Base-by-base conservation (phyloP, 768 basidiomycete species). In the Mycena haematopus region DNA sequence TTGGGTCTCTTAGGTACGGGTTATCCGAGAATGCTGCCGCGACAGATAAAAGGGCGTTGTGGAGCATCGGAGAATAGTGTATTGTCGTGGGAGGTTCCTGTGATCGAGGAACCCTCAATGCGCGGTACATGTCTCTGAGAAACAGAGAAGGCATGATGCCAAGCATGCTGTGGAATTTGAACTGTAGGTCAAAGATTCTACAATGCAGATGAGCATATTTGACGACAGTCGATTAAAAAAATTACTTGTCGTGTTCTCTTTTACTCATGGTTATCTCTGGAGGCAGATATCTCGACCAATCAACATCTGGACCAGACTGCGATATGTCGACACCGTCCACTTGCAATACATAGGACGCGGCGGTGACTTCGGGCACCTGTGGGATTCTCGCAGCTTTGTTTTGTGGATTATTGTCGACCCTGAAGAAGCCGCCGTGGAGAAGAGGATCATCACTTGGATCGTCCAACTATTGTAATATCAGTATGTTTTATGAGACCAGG, bases 11-110 rank as follows among this genome's bases (percentile, higher is more conserved):
- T 6, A 69, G 19, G 25, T 42, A 9, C 9, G 68, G 68, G 44
- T 72, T 49, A 22, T 68, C 65, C 7, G 71, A 70, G 38, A 69
- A 69, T 1, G 62, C 53, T 17, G 58, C 51, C 36, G 62, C 56
- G 7, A 72, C 9, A 11, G 68, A 50, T 5, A 85, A 71, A 3
- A 82, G 74, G 15, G 80, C 75, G 64, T 85, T 85, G 72, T 85
- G 84, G 6, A 84, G 73, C 75, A 84, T 77, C 0, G 82, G 82
- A 13, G 82, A 83, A 71, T 84, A 85, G 62, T 83, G 78, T 19
- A 76, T 69, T 11, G 74, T 72, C 47, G 71, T 73, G 1, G 74
- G 71, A 42, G 70, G 70, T 0, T 68, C 63, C 2, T 69, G 57
- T 1, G 61, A 60, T 0, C 54, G 65, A 6, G 78, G 74, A 5